Conservation (phyloP, 176 grass and related monocot genomes). For the Echinochloa phyllopogon region DNA sequence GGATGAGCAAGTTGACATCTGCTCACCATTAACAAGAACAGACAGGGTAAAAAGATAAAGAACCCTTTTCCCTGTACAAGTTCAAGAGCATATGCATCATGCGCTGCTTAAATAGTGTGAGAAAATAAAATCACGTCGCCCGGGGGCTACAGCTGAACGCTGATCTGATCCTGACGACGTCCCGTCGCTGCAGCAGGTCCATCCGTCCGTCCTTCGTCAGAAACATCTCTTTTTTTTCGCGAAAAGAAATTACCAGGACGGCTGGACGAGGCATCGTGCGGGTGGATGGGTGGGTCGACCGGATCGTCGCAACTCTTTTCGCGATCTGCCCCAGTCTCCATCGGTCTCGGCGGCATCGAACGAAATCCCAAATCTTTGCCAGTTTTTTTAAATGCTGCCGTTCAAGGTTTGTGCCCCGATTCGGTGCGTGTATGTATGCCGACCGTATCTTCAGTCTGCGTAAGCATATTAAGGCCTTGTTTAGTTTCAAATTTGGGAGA, state of each 20-base stretch:
- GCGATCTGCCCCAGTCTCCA: not conserved
- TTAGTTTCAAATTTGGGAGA: too few relatives aligned
- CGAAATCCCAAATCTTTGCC: constrained; percentile 17
- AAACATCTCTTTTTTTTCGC: too few relatives aligned
- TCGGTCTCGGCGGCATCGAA: not conserved
- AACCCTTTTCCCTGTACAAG: not conserved
- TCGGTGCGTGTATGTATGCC: not conserved
- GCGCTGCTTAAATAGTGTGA: not conserved
- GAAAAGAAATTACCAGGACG: too few relatives aligned
- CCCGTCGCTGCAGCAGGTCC: not conserved
- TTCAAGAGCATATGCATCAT: not conserved
- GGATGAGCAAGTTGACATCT: not conserved
- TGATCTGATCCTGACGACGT: not conserved
- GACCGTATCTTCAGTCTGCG: constrained; percentile 11
- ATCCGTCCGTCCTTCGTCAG: too few relatives aligned
- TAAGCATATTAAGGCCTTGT: constrained; percentile 35
- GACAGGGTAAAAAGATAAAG: not conserved
- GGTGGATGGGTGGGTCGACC: not conserved
- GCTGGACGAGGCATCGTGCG: not conserved
- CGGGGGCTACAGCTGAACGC: not conserved
- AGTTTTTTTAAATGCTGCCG: not conserved
- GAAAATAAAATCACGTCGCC: not conserved
- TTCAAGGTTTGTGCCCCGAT: constrained; percentile 10
- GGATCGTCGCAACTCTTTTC: not conserved
- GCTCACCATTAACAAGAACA: not conserved